A percentile compares a stretch with the other conserved stretches of the same genome.
These are phyloP conservation scores for Suillus hirtellus DNA, from an alignment of 768 basidiomycete genomes.

Conservation along the genomic window DNA sequence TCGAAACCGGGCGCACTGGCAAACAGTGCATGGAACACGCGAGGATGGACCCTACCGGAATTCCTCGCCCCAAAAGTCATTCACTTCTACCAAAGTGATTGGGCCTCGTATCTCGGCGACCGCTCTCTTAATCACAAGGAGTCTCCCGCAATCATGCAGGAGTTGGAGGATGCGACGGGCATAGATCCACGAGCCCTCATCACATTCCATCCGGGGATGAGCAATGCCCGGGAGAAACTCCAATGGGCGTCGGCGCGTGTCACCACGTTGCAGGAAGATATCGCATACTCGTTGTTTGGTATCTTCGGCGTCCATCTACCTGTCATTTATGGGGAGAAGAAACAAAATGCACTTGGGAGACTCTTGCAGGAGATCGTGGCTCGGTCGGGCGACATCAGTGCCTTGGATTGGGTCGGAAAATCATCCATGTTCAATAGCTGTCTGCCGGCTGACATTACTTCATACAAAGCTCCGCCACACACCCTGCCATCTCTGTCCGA, in stretches of 20 bases:
- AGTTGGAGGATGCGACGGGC: background rate
- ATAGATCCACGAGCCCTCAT: background rate
- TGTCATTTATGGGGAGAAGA: background rate
- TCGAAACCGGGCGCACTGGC: background rate
- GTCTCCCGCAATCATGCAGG: background rate
- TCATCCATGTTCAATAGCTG: background rate
- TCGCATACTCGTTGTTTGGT: slow-evolving; percentile 1
- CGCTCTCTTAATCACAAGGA: background rate
- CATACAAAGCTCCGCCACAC: background rate
- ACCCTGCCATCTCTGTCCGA: background rate
- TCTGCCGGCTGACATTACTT: background rate
- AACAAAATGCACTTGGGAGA: background rate
- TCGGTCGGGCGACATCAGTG: background rate
- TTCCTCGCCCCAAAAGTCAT: background rate
- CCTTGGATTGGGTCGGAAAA: background rate
- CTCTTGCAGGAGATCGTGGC: slow-evolving; percentile 1
- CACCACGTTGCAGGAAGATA: background rate
- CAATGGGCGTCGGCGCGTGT: background rate
- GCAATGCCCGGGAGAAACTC: background rate
- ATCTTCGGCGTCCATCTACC: background rate
- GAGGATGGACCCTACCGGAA: background rate
- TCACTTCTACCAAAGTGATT: background rate
- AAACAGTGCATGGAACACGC: background rate
- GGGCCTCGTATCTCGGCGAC: background rate
- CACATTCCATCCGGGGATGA: background rate